These are phyloP conservation scores for Zopfia rhizophila DNA, from an alignment of 2,329 filamentous ascomycete genomes.

Conservation along the genomic window DNA sequence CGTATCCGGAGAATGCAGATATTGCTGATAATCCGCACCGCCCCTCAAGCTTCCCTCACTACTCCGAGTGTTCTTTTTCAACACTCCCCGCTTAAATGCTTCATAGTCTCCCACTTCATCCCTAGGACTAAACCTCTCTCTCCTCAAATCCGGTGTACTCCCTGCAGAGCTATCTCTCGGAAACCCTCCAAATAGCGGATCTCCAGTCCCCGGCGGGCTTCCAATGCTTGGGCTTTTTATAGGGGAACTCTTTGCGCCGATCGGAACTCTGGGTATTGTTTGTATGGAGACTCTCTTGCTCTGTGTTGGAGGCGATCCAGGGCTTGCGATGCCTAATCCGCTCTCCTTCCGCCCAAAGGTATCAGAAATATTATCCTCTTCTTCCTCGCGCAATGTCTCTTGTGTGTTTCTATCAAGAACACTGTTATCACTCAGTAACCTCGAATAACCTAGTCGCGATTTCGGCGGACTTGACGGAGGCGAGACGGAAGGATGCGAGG, in stretches of 20 bases:
- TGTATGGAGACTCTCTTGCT: constrained; percentile 33
- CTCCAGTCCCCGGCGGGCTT: constrained; percentile 39
- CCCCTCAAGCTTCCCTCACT: constrained; percentile 13
- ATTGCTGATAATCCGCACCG: constrained; percentile 43
- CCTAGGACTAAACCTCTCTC: constrained; percentile 42
- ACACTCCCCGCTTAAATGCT: constrained; percentile 36
- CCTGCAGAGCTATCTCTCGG: constrained; percentile 34
- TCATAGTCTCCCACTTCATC: constrained; percentile 38
- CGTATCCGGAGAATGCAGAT: constrained; percentile 36
- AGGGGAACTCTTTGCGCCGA: constrained; percentile 31
- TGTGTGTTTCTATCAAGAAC: constrained; percentile 41
- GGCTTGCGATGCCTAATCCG: constrained; percentile 50
- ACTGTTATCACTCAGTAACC: constrained; percentile 48
- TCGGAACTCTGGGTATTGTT: constrained; percentile 31
- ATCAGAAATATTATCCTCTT: constrained; percentile 36
- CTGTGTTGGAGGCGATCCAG: constrained; percentile 12
- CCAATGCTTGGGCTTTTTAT: constrained; percentile 30
- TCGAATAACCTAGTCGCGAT: constrained; percentile 48
- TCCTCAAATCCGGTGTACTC: constrained; percentile 46
- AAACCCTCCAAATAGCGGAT: constrained; percentile 41
- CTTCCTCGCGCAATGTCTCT: constrained; percentile 42
- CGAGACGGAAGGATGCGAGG: constrained; percentile 21
- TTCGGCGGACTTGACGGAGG: constrained; percentile 34
- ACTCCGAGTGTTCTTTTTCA: constrained; percentile 32
- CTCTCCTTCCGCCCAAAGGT: constrained; percentile 29